phyloP scores from a whole-genome alignment of 148 eudicot genomes.

The Selenicereus undatus region DNA sequence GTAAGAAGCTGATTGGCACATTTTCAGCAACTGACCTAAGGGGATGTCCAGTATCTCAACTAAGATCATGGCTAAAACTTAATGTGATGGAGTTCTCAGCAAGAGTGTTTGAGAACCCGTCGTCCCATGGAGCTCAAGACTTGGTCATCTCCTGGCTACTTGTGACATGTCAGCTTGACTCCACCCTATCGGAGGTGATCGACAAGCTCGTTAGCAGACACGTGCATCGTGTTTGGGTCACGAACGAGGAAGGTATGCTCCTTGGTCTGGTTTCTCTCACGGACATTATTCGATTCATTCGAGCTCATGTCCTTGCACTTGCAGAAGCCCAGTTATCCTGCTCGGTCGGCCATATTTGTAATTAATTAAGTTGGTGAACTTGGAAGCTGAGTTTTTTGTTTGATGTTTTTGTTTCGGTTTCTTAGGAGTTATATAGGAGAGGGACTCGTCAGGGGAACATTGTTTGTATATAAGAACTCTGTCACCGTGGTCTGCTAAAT shows the following conservation, averaged over 20 bases:
- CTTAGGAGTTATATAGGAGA: neutral
- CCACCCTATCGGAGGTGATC: conserved; percentile 50
- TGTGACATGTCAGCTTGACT: conserved; percentile 45
- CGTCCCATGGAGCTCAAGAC: conserved; percentile 35
- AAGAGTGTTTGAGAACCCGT: conserved; percentile 38
- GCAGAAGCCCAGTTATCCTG: conserved; percentile 22
- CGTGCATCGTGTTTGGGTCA: conserved; percentile 89
- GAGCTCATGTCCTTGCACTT: conserved; percentile 45
- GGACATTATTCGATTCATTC: conserved; percentile 57
- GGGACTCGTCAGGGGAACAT: neutral
- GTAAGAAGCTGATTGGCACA: conserved; percentile 65
- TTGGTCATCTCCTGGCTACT: conserved; percentile 49
- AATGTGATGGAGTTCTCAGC: conserved; percentile 53
- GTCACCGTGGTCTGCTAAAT: neutral
- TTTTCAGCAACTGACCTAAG: conserved; percentile 78
- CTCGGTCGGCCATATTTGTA: neutral
- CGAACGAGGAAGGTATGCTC: conserved; percentile 41
- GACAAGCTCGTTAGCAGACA: conserved; percentile 51
- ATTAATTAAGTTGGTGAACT: no score
- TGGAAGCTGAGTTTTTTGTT: neutral
- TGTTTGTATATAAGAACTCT: neutral
- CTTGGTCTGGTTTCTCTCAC: conserved; percentile 77
- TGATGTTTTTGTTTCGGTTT: neutral
- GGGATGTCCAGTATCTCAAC: conserved; percentile 59
- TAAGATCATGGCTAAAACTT: conserved; percentile 47